These are phyloP conservation scores for Candida taoyuanica DNA, from an alignment of 805 yeast species.

Conservation along the genomic window DNA sequence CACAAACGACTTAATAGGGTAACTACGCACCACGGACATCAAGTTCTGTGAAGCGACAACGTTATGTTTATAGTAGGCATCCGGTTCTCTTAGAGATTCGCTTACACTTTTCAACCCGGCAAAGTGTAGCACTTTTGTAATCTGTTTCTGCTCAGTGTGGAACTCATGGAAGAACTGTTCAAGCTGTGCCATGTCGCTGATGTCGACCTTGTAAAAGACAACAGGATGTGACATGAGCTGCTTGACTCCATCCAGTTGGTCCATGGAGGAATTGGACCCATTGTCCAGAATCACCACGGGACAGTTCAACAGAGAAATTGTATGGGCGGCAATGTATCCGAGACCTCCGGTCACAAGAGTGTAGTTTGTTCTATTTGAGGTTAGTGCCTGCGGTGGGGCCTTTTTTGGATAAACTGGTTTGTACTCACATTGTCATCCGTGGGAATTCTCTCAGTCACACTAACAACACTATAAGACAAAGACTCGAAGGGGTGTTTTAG, in stretches of 20 bases:
- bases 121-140: conserved; percentile 47
- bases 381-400: not conserved
- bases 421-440: not conserved
- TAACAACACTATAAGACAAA: too few species aligned
- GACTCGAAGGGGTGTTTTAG: too few species aligned
- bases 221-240: conserved; percentile 42
- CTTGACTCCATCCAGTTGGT: conserved; percentile 44
- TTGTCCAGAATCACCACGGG: conserved; percentile 73
- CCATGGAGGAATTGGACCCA: conserved; percentile 60
- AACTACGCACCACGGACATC: conserved; percentile 43
- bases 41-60: conserved; percentile 60
- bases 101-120: conserved; percentile 85
- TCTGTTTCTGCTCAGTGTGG: conserved; percentile 7
- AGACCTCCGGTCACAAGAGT: conserved; percentile 73
- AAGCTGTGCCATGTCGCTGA: conserved; percentile 5
- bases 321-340: conserved; percentile 83
- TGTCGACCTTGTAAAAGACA: conserved; percentile 36
- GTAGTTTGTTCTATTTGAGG: conserved; percentile 6
- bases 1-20: conserved; percentile 47
- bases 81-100: conserved; percentile 65
- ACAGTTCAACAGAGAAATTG: conserved; percentile 56
- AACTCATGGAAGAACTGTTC: conserved; percentile 6
- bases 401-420: too few species aligned
- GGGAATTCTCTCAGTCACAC: too few species aligned
- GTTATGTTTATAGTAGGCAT: conserved; percentile 64